Conservation (phyloP, 2,329 filamentous ascomycete species). For the Penicillium olsonii region DNA sequence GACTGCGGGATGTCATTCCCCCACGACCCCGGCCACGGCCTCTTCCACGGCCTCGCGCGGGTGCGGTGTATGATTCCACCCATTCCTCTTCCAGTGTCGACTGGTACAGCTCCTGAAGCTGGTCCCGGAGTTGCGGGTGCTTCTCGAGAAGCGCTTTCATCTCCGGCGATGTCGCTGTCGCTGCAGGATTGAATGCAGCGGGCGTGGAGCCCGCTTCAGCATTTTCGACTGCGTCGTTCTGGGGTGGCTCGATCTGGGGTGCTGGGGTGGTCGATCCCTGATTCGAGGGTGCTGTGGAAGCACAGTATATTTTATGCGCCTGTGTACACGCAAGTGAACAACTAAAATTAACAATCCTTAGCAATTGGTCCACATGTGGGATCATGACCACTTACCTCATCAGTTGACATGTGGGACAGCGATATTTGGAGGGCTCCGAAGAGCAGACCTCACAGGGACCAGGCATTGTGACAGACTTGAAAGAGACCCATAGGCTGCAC, state of each 20-base stretch:
- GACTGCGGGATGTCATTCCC: slow-evolving; percentile 26
- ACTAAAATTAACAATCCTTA: slow-evolving; percentile 26
- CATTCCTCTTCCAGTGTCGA: slow-evolving; percentile 44
- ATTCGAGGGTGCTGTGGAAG: slow-evolving; percentile 29
- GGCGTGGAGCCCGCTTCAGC: not conserved
- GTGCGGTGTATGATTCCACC: slow-evolving; percentile 33
- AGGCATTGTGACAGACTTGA: slow-evolving; percentile 29
- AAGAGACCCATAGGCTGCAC: slow-evolving; percentile 12
- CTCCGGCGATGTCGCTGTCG: slow-evolving; percentile 31
- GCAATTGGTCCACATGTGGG: not conserved
- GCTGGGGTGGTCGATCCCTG: slow-evolving; percentile 15
- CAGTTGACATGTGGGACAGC: slow-evolving; percentile 40
- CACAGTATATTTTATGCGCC: slow-evolving; percentile 47
- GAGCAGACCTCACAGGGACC: slow-evolving; percentile 41
- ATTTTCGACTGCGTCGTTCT: slow-evolving; percentile 10
- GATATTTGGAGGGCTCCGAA: slow-evolving; percentile 40
- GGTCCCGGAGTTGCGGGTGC: slow-evolving; percentile 41
- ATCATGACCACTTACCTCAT: slow-evolving; percentile 34
- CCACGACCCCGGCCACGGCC: slow-evolving; percentile 30
- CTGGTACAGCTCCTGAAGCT: slow-evolving; percentile 46
- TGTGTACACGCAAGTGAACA: slow-evolving; percentile 50
- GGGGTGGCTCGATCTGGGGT: slow-evolving; percentile 8
- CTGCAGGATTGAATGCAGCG: slow-evolving; percentile 3
- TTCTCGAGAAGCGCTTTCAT: slow-evolving; percentile 41
- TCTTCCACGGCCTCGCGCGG: slow-evolving; percentile 27